Evolutionary conservation across 2,329 filamentous ascomycete genomes (phyloP), one percentile per base, ranked within the genome.

Genomic region (Tolypocladium tropicale): DNA sequence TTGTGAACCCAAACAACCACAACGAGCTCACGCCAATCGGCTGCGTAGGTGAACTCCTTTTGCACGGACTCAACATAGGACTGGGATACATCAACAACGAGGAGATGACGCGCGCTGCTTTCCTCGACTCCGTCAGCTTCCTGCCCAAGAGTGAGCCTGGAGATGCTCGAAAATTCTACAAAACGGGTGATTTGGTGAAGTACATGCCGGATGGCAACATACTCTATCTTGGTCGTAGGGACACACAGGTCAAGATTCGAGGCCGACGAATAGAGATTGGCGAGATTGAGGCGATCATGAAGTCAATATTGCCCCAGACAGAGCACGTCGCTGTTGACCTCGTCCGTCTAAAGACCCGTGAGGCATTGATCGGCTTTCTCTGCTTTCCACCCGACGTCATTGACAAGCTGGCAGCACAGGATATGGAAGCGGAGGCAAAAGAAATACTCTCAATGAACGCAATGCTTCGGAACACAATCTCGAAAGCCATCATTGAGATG

Each of bases 241-340:
- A 49, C 16, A 25, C 53, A 1, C 53, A 54, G 12, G 56, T 64
- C 36, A 64, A 65, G 53, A 58, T 63, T 3, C 55, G 62, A 18
- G 62, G 62, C 3, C 55, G 55, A n/a, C 58, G 62, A 10, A 53
- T 64, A 25, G 61, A 63, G 50, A 53, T 59, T 37, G 56, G 56
- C 32, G 59, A 62, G 34, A 55, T 62, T 21, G 60, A 62, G 54
- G 23, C 58, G 5, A 39, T n/a, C 3, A 39, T 56, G 6, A 46
- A 39, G 46, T 3, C 11, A 7, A 25, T 4, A 4, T 10, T 57
- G 12, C 43, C 23, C 4, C 23, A 21, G 5, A 21, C 23, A 6
- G 21, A 18, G 4, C 50, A 52, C 6, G n/a, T 37, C 12, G 50
- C 50, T 1, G 50, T 52, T 11, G 50, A 52, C 6, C 21, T 52